Base-by-base conservation (phyloP, 1,284 basidiomycete species). In the Ganoderma sp. region DNA sequence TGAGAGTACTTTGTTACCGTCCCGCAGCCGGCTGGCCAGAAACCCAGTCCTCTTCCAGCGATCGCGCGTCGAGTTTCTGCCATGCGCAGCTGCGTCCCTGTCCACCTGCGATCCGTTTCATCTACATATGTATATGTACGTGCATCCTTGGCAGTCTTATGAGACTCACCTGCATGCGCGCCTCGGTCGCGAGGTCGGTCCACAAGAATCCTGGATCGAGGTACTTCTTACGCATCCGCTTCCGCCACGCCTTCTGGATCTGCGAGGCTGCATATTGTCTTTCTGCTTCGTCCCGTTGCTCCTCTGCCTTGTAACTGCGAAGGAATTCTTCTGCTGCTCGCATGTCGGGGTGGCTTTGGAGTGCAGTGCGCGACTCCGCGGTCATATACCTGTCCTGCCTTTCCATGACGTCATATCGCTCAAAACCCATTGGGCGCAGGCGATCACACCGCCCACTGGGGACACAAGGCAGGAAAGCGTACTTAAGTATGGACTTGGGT, bases 41-140 rank as follows among this genome's bases (percentile, higher is more conserved):
- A 84, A 83, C 1, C 77, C 80, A 0, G 82, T 84, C 8, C 87
- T 80, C 65, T 78, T 78, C 85, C 86, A 87, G 8, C 87, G 81
- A 25, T 80, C 75, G 43, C 74, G 74, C 4, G 81, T 80, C 22
- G 81, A 78, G 69, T 87, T 87, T 71, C 78, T 78, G 22, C 83
- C 85, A 50, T 82, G 74, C 4, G 79, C 74, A 2, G 84, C 85
- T 10, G 78, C 83, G 39, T 78, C 71, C 64, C 83, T 78, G 65
- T 79, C 79, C 8, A 81, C 74, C 84, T 86, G 72, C 9, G n/a
- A 14, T 50, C 10, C 43, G 34, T 9, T 17, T 34, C 25, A 37
- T 14, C 22, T 5, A 15, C n/a, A 32, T 5, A 32, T 32, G 32
- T 32, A 32, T 32, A 32, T 32, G 3, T 32, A 32, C 32, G 22